Evolutionary conservation across 768 basidiomycete genomes (phyloP), one percentile per base, ranked within the genome.

Genomic region (Termitomyces sp.): DNA sequence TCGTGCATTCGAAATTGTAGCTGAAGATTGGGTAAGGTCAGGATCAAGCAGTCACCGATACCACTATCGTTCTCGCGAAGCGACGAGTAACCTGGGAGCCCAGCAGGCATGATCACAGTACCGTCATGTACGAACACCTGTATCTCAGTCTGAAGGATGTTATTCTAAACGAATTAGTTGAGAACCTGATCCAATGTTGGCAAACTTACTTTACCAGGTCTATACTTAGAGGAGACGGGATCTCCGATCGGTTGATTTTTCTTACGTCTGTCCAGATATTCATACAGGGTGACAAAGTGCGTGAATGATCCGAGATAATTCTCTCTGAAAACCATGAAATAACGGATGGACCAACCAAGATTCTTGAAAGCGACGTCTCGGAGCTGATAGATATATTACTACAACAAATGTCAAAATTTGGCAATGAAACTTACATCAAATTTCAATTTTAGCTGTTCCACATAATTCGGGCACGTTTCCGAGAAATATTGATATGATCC

Each of bases 261-360:
- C 45, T 74, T 77, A 43, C 84, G 80, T 65, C 85, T 88, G 54
- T 87, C 82, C 47, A 93, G 74, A 68, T 93, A 96, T 73, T 98
- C 96, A 22, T 80, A 81, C 43, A 93, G 77, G 0, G 92, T 97
- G 3, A 87, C 86, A 65, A 95, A 98, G 63, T 96, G 90, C 2
- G 94, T 97, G 71, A 97, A 98, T 5, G 84, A 80, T 12, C 96
- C 96, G 51, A 98, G 85, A 71, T 98, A 98, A 71, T 98, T 98
- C 66, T 96, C 93, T 47, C 89, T 85, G 58, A 97, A 66, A 42
- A 88, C 84, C 85, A 98, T 90, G 62, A 96, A 79, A 66, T 93
- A 87, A 38, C 94, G 85, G 59, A 95, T 81, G 2, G 86, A 85
- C 95, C 95, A 97, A 24, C 94, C 95, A 53, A 93, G 73, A 1